phyloP scores from a whole-genome alignment of 2,329 filamentous ascomycete species.

The Plenodomus tracheiphilus region DNA sequence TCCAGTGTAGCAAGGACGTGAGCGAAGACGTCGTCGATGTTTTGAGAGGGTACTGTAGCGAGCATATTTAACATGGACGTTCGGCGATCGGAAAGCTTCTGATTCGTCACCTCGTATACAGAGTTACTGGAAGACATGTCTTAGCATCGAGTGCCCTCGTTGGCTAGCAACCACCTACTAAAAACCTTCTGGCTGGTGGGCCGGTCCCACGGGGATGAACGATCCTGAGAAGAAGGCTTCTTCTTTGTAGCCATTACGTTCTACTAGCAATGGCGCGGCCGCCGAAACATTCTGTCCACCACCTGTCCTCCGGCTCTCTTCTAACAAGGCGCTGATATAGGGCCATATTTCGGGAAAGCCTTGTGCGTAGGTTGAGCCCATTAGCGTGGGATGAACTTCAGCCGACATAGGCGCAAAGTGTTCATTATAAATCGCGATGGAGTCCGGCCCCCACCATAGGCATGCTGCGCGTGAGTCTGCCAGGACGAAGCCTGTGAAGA shows the following conservation, averaged over 20 bases:
- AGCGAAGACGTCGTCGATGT: slow-evolving; percentile 21
- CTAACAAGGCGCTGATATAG: slow-evolving; percentile 38
- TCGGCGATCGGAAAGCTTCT: slow-evolving; percentile 37
- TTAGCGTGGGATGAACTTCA: slow-evolving; percentile 33
- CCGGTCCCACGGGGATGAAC: slow-evolving; percentile 40
- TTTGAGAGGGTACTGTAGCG: slow-evolving; percentile 28
- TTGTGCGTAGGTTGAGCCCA: slow-evolving; percentile 39
- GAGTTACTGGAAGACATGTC: background rate
- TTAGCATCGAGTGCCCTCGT: background rate
- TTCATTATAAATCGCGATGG: slow-evolving; percentile 47
- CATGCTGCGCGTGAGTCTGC: slow-evolving; percentile 30
- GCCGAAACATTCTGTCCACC: slow-evolving; percentile 32
- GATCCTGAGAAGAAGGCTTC: slow-evolving; percentile 51
- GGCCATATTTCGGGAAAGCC: slow-evolving; percentile 47
- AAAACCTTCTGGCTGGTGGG: background rate
- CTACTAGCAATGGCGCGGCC: slow-evolving; percentile 35
- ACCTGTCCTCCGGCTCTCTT: slow-evolving; percentile 25
- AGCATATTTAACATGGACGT: slow-evolving; percentile 38
- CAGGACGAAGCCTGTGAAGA: background rate
- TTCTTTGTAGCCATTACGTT: slow-evolving; percentile 34
- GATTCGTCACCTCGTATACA: slow-evolving; percentile 37
- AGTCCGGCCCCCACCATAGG: slow-evolving; percentile 5
- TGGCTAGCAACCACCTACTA: background rate
- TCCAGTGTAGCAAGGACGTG: slow-evolving; percentile 42
- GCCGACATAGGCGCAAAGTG: slow-evolving; percentile 40